Base-by-base conservation (phyloP, 2,329 filamentous ascomycete genomes). In the Aureobasidium sp. region DNA sequence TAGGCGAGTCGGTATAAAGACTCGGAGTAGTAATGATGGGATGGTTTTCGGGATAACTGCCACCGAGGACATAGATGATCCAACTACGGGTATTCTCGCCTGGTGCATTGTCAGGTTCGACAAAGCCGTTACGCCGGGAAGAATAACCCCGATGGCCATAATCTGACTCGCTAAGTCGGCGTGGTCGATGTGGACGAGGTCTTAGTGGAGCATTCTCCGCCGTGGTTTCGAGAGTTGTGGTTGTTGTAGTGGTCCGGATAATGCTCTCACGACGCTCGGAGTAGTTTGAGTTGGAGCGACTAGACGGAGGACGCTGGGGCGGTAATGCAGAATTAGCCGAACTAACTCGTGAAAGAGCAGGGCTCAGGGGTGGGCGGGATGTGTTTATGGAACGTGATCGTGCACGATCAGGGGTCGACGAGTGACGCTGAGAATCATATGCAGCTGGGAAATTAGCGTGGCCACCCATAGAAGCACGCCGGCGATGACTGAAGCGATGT, bases 41-140 rank as follows among this genome's bases (percentile, higher is more conserved):
- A 70, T 88, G 86, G 66, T 87, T 87, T 67, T 88, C 85, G 1
- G 86, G 85, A 59, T 88, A 83, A 66, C 86, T 87, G 45, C 86
- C 86, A 48, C 86, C 86, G 57, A 89, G 81, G 9, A 89, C 85
- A 69, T 89, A 89, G 59, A 89, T 88, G 68, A 89, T 81, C 86
- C 86, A 89, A 72, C 85, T 88, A 66, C 86, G 77, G 61, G 83
- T 84, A 61, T 78, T 79, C 62, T 77, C 75, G 45, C 84, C 80
- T 25, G 84, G 83, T 64, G 84, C 82, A 64, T 79, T 74, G 66
- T 80, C 78, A 1, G 78, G 79, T 67, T 80, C 79, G 11, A 87
- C 85, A 20, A 87, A 82, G 22, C 85, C 85, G 69, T 87, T 86
- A 47, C 85, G 79, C 37, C 85, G 78, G 12, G 84, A 80, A 25